Base-by-base conservation (phyloP, 2,329 filamentous ascomycete species). In the Dryadomyces quercivorus region DNA sequence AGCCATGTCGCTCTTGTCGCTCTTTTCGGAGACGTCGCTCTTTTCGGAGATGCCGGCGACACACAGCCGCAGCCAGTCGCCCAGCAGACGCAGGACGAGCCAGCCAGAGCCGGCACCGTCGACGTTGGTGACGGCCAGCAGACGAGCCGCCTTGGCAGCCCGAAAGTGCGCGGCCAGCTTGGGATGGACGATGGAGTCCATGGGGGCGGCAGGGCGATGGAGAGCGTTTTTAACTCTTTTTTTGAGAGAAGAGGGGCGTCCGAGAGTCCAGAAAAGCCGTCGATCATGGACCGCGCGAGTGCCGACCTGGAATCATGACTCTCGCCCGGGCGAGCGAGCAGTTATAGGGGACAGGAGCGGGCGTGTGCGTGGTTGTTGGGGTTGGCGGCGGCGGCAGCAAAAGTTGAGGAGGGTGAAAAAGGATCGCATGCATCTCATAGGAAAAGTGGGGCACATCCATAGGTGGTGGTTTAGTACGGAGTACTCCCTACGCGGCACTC, bases 11-110 rank as follows among this genome's bases (percentile, higher is more conserved):
- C 55, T 53, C 43, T 51, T 50, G 6, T 21, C 54, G n/a, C n/a
- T n/a, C n/a, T n/a, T n/a, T n/a, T n/a, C n/a, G n/a, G n/a, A n/a
- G n/a, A 58, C 21, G n/a, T 52, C 50, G 52, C 55, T 53, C 43
- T 51, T 50, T 3, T 21, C 54, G 1, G 34, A 36, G 13, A 10
- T 3, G 7, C 15, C 15, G 3, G 45, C 18, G 12, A 36, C 12
- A 42, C 54, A 55, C 21, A 50, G 36, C 4, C 55, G 52, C 44
- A 59, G 48, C 58, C 58, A 59, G 49, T 59, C 52, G 45, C 50
- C 58, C 2, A 58, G 36, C 48, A 59, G 36, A 38, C 56, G 58
- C 34, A 52, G 3, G 9, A 56, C 47, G 15, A 59, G 56, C 58
- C 58, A 59, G 51, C 51, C 50, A 5, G 50, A 45, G 16, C 50